Conservation (phyloP, 805 yeast genomes). For the Candida namnaoensis region DNA sequence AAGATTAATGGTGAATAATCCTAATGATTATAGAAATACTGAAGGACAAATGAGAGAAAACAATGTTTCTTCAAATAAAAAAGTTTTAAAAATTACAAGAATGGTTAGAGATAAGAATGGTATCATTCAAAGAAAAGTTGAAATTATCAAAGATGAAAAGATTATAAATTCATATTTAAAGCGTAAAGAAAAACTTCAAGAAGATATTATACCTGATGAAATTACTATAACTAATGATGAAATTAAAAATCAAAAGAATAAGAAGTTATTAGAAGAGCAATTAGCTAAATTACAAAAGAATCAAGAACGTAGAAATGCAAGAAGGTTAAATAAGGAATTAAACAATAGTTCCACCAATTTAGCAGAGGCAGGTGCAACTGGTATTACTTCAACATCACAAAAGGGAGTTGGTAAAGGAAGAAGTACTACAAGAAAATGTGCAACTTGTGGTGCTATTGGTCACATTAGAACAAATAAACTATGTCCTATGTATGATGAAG, state of each 20-base stretch:
- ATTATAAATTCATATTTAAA: constrained; percentile 79
- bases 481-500: constrained; percentile 78
- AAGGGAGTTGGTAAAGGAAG: constrained; percentile 22
- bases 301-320: constrained; percentile 53
- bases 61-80: constrained; percentile 8
- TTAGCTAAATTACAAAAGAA: constrained; percentile 76
- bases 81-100: constrained; percentile 60
- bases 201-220: constrained; percentile 65
- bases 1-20: constrained; percentile 4
- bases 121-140: constrained; percentile 71
- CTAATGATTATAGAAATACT: background rate
- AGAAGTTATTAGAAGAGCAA: constrained; percentile 72
- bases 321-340: constrained; percentile 39
- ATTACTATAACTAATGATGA: constrained; percentile 74
- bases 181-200: constrained; percentile 52
- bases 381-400: background rate
- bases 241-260: constrained; percentile 70
- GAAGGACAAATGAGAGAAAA: background rate
- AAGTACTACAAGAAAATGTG: constrained; percentile 67
- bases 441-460: constrained; percentile 92
- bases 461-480: constrained; percentile 85
- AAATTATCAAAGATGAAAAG: constrained; percentile 75
- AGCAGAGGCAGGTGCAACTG: too few species aligned
- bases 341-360: too few species aligned
- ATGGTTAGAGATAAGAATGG: constrained; percentile 80